Evolutionary conservation across 768 basidiomycete species (phyloP), one percentile per base, ranked within the genome.

Genomic region (Mycena floridula): DNA sequence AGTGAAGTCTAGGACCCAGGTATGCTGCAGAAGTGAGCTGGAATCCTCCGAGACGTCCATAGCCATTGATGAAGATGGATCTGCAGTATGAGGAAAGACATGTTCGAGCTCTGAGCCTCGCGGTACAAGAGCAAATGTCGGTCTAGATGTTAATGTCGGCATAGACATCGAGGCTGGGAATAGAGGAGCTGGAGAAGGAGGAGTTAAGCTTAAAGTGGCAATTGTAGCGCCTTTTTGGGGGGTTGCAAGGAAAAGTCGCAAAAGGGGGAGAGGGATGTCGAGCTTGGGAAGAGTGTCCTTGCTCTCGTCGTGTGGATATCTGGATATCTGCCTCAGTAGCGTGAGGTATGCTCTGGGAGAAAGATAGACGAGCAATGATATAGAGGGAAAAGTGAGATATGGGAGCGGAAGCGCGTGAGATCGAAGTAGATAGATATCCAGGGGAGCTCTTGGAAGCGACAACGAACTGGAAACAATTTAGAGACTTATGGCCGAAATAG

Each of bases 1-100:
- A 1, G 85, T 85, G 54, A 90, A 89, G 56, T 88, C 85, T 20
- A 90, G 72, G 11, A 81, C 66, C 85, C 88, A 89, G 1, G 70
- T 64, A 50, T 72, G 65, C 20, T 68, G 63, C 7, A 52, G 60
- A 16, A 47, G 48, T 20, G 44, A 26, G 37, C 56, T 28, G 5
- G 50, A 48, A 16, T 50, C 21, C 42, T 49, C 42, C 16, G 50
- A 47, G 6, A 48, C 18, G 8, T 48, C 43, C 25, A 49, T 45
- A 20, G 54, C 32, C 48, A 59, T 52, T 22, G 55, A 59, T 16
- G 48, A 54, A 38, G 68, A 63, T 22, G 59, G 54, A 46, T 65
- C 61, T 21, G 59, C 44, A 8, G 55, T 56, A 32, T 73, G 70
- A 7, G 77, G 76, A 49, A 82, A 80, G 4, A 62, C 55, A 43